Evolutionary conservation across 2,329 filamentous ascomycete genomes (phyloP).

Genomic region (Paradendryphiella salina): DNA sequence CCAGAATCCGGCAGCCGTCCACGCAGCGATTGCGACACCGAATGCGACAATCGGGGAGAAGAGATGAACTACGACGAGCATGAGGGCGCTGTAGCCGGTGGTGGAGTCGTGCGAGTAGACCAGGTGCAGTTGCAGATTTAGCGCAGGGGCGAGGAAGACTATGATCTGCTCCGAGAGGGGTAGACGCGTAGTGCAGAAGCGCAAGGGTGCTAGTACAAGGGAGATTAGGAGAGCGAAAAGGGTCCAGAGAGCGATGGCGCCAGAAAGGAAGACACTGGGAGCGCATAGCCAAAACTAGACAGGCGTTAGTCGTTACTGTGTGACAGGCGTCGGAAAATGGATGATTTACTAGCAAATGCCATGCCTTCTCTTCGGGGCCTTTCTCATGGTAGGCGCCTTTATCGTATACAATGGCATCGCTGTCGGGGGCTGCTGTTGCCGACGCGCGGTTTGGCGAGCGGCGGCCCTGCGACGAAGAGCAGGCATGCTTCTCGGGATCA

Average conservation of each 20-base stretch:
- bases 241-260: constrained; percentile 59
- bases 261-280: constrained; percentile 59
- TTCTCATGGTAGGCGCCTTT: constrained; percentile 46
- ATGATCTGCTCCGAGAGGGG: constrained; percentile 56
- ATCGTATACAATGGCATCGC: constrained; percentile 36
- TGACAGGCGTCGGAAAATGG: neutral
- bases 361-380: constrained; percentile 50
- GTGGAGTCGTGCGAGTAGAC: constrained; percentile 50
- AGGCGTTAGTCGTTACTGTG: constrained; percentile 12
- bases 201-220: constrained; percentile 57
- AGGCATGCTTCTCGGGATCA: constrained; percentile 41
- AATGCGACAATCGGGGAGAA: constrained; percentile 61
- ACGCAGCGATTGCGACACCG: constrained; percentile 59
- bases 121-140: constrained; percentile 56
- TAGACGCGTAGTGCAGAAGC: constrained; percentile 56
- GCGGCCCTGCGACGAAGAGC: constrained; percentile 24
- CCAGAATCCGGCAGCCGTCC: constrained; percentile 66
- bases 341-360: constrained; percentile 48
- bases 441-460: constrained; percentile 27
- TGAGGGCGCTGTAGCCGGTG: constrained; percentile 46
- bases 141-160: constrained; percentile 56
- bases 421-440: constrained; percentile 22
- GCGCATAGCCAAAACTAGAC: constrained; percentile 58
- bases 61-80: constrained; percentile 58
- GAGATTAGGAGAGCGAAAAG: constrained; percentile 52